A percentile compares a stretch with the other conserved stretches of the same genome.
Conservation (phyloP, 2,329 filamentous ascomycete genomes). For the Penicillium sp. region DNA sequence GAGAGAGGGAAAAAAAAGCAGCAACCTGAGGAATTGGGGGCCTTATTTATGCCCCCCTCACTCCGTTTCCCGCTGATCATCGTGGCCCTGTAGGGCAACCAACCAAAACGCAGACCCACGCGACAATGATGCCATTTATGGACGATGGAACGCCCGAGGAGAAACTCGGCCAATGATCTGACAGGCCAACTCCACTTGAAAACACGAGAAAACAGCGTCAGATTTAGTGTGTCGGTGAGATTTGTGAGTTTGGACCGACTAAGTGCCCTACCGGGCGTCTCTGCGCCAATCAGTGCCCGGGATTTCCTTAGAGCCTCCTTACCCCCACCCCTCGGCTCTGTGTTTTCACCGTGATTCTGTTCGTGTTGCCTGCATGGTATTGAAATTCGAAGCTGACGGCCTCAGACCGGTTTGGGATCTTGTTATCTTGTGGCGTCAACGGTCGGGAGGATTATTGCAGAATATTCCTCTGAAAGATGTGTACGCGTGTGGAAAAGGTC, state of each 20-base stretch:
- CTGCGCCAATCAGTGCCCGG: conserved; percentile 16
- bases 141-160: conserved; percentile 1
- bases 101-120: conserved; percentile 16
- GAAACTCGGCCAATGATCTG: conserved; percentile 13
- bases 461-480: too few species aligned
- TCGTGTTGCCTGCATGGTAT: too few species aligned
- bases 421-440: too few species aligned
- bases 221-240: conserved; percentile 21
- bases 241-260: background rate
- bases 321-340: conserved; percentile 10
- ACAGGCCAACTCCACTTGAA: conserved; percentile 12
- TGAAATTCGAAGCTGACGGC: too few species aligned
- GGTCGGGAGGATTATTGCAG: too few species aligned
- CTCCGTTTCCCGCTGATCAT: conserved; percentile 1
- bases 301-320: conserved; percentile 25
- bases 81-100: conserved; percentile 24
- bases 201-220: conserved; percentile 3
- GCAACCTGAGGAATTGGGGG: background rate
- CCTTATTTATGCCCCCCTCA: conserved; percentile 22
- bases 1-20: background rate
- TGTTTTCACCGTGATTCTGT: conserved; percentile 19
- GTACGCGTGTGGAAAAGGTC: too few species aligned
- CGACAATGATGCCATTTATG: conserved; percentile 8
- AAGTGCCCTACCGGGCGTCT: conserved; percentile 1
- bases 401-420: too few species aligned